phyloP scores from a whole-genome alignment of 208 protist species.

The Vickermania ingenoplastis region DNA sequence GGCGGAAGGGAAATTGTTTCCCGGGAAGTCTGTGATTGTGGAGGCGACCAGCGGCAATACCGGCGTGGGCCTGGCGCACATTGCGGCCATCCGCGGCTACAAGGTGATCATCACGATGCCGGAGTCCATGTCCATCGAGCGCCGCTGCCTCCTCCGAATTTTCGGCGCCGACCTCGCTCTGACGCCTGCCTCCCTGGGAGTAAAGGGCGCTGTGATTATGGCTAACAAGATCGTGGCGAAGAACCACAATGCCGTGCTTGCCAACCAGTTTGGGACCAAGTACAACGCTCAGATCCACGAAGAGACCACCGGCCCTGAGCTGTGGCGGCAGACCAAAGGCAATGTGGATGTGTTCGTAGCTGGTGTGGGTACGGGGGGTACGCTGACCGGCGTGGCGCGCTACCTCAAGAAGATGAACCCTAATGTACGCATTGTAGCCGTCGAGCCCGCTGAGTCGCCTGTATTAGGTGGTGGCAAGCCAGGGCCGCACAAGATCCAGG shows the following conservation, averaged over 20 bases:
- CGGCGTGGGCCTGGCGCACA: constrained; percentile 73
- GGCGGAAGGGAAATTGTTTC: constrained; percentile 63
- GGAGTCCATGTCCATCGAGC: constrained; percentile 86
- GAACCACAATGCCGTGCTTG: constrained; percentile 66
- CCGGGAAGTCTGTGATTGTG: constrained; percentile 76
- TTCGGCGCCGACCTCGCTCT: constrained; percentile 84
- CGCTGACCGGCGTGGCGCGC: constrained; percentile 59
- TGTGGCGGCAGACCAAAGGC: constrained; percentile 71
- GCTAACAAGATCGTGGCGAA: constrained; percentile 63
- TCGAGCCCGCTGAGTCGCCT: constrained; percentile 81
- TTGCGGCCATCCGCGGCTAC: constrained; percentile 76
- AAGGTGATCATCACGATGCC: constrained; percentile 88
- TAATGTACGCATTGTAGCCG: constrained; percentile 51
- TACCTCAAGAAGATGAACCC: constrained; percentile 56
- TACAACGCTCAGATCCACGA: constrained; percentile 86
- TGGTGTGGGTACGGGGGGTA: constrained; percentile 86
- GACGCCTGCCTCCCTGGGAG: constrained; percentile 75
- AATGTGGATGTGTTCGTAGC: constrained; percentile 78
- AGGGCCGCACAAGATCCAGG: constrained; percentile 86
- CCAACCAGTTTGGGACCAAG: constrained; percentile 81
- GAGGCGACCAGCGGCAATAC: constrained; percentile 89
- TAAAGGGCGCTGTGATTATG: constrained; percentile 81
- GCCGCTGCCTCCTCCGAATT: constrained; percentile 70
- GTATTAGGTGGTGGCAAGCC: constrained; percentile 72
- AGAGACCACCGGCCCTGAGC: constrained; percentile 87